phyloP scores from a whole-genome alignment of 306 rosid genomes.

The Cucurbita argyrosperma region DNA sequence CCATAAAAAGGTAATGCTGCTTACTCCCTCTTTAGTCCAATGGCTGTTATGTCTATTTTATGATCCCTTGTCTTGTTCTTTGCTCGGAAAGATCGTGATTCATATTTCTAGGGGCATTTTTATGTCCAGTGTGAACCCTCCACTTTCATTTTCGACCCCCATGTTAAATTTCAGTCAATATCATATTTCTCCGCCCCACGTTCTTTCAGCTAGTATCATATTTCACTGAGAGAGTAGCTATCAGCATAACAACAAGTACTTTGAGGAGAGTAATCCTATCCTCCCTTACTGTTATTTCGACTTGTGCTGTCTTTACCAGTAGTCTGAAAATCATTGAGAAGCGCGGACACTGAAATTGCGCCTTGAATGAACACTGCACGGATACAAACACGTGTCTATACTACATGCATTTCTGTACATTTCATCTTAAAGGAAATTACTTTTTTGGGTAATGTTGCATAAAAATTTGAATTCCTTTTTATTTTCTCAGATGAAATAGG shows the following conservation, averaged over 20 bases:
- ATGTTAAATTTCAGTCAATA: background rate
- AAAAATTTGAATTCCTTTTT: too few species aligned
- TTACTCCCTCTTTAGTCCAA: background rate
- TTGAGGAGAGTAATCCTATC: background rate
- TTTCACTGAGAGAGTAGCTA: background rate
- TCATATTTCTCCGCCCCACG: background rate
- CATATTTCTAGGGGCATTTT: background rate
- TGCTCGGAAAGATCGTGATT: background rate
- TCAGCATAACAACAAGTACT: background rate
- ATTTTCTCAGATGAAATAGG: background rate
- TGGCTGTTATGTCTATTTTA: background rate
- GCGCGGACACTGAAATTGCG: background rate
- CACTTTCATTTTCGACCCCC: background rate
- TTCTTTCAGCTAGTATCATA: background rate
- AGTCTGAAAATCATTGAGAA: background rate
- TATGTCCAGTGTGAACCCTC: background rate
- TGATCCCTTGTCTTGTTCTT: background rate
- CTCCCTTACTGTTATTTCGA: background rate
- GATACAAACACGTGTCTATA: background rate
- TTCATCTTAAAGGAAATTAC: background rate
- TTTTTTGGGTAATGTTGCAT: too few species aligned
- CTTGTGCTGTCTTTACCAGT: background rate
- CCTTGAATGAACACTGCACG: background rate
- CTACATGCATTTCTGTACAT: background rate
- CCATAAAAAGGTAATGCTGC: constrained; percentile 44